Conservation (phyloP, 768 basidiomycete genomes). For the Mycena capillaripes region DNA sequence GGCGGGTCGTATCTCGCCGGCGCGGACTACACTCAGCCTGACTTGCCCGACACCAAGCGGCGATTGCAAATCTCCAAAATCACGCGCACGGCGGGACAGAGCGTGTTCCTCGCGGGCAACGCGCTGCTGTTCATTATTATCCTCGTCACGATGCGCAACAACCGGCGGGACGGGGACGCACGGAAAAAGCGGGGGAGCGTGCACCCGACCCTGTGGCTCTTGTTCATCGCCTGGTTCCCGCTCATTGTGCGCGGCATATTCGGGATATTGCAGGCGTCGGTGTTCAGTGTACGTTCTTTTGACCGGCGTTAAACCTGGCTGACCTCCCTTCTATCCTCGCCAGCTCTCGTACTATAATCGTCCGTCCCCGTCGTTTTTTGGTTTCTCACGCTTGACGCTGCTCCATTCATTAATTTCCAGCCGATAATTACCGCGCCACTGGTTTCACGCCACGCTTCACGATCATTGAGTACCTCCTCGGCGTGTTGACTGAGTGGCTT, state of each 20-base stretch:
- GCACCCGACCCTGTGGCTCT: slow-evolving; percentile 47
- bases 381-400: no score
- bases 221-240: slow-evolving; percentile 49
- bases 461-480: slow-evolving; percentile 38
- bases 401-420: not conserved
- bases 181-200: slow-evolving; percentile 15
- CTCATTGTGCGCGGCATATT: slow-evolving; percentile 51
- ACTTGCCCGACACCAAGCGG: slow-evolving; percentile 31
- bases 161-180: slow-evolving; percentile 33
- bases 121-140: slow-evolving; percentile 43
- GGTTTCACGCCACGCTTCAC: slow-evolving; percentile 37
- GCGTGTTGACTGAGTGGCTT: slow-evolving; percentile 39
- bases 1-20: slow-evolving; percentile 50
- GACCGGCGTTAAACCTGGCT: no score
- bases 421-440: slow-evolving; percentile 32
- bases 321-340: not conserved
- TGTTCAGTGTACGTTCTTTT: not conserved
- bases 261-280: slow-evolving; percentile 41
- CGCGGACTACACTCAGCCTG: slow-evolving; percentile 33
- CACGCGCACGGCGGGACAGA: slow-evolving; percentile 48
- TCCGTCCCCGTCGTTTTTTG: not conserved
- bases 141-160: slow-evolving; percentile 43
- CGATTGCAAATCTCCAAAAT: slow-evolving; percentile 43
- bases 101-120: slow-evolving; percentile 50
- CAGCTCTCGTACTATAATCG: slow-evolving; percentile 41